Percentiles rank a stretch among this genome's conserved stretches.
These are phyloP conservation scores for Liquidambar formosana DNA, from an alignment of 164 flowering plant genomes.

Conservation along the genomic window DNA sequence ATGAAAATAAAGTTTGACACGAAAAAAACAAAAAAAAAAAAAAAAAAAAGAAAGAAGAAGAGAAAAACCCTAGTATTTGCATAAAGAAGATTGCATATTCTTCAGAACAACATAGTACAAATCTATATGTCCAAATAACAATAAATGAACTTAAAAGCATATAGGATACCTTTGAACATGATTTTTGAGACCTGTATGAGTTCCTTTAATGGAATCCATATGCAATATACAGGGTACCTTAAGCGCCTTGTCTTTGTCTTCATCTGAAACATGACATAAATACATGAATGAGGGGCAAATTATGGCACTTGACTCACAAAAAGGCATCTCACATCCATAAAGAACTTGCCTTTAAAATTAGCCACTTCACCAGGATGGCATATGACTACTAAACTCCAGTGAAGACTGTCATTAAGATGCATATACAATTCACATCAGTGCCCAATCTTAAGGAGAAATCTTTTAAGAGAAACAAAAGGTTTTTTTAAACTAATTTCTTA, in stretches of 20 bases:
- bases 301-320: neutral
- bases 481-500: slow-evolving; percentile 31
- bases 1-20: too few relatives aligned
- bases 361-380: slow-evolving; percentile 92
- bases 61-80: too few relatives aligned
- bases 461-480: slow-evolving; percentile 2
- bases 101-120: too few relatives aligned
- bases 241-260: slow-evolving; percentile 28
- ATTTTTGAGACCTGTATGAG: slow-evolving; percentile 75
- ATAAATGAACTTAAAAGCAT: neutral
- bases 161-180: slow-evolving; percentile 76
- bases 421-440: slow-evolving; percentile 14
- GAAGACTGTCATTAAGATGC: slow-evolving; percentile 55
- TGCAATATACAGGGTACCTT: slow-evolving; percentile 93
- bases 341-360: slow-evolving; percentile 47
- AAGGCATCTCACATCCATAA: neutral
- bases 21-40: too few relatives aligned
- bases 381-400: slow-evolving; percentile 92
- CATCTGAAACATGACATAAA: slow-evolving; percentile 50
- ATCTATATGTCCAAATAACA: neutral
- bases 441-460: neutral
- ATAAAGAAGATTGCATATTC: too few relatives aligned
- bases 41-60: too few relatives aligned
- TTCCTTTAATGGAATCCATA: slow-evolving; percentile 96
- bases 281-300: slow-evolving; percentile 5